Evolutionary conservation across 139 green algal species (phyloP), one percentile per base, ranked within the genome.

Genomic region (Zygnema cylindricum): DNA sequence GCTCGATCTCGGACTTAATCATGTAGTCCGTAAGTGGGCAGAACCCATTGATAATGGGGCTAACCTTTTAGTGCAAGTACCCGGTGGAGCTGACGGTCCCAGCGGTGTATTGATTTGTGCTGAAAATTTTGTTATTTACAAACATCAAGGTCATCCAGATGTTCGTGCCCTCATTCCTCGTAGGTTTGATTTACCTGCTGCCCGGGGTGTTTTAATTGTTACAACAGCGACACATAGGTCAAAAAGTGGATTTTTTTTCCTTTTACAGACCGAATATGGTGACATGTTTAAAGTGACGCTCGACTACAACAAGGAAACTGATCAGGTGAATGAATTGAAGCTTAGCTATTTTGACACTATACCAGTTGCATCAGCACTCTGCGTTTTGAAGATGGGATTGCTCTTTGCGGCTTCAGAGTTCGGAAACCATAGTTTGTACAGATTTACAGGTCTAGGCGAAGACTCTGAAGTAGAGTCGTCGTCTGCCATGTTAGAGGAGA

Each of bases 271-370:
- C 81, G 97, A 99, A 94, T 99, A 99, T 84, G 97, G 97, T 25
- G 97, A 99, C 94, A 93, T 99, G 77, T 99, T 98, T 94, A 38
- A 54, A 23, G 88, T 92, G 21, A 90, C 83, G 23, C 42, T 92
- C 22, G 83, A 91, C 16, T 41, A 90, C 69, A 55, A 91, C 30
- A 63, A 95, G 81, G 88, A 96, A 75, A 93, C 93, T 25, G 94
- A 96, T 43, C 86, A 55, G 2, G 97, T 99, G 43, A 94, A 41
- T 16, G 97, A 98, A 90, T 43, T 99, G 40, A 95, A 95, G 75
- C 91, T 99, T 77, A 98, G 98, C 91, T 99, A 99, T 94, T 99
- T 99, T 93, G 97, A 99, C 94, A 98, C 96, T 32, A 95, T 99
- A 30, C 95, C 97, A 2, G 85, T 95, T 43, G 95, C 90, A 92